Conservation (phyloP, 495 filamentous ascomycete species). For the Lophiotrema nucula region DNA sequence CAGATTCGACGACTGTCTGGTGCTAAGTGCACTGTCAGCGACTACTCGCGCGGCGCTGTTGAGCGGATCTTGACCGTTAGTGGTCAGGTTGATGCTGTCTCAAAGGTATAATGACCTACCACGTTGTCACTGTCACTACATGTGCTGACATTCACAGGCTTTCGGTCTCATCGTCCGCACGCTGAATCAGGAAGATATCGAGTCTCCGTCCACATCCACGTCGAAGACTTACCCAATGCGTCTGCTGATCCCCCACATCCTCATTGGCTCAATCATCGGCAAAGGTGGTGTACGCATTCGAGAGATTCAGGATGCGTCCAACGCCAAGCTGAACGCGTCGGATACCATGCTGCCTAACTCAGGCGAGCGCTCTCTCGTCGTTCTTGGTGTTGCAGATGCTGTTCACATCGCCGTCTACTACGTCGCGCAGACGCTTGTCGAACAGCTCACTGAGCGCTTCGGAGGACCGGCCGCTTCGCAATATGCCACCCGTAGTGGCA, state of each 20-base stretch:
- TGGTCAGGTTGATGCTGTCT: constrained; percentile 90
- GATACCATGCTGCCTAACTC: constrained; percentile 91
- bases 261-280: constrained; percentile 98
- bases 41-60: constrained; percentile 93
- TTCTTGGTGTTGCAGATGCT: constrained; percentile 57
- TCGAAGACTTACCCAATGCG: constrained; percentile 98
- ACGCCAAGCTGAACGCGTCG: constrained; percentile 93
- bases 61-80: constrained; percentile 97
- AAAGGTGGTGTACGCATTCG: constrained; percentile 93
- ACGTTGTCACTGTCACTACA: constrained; percentile 18
- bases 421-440: constrained; percentile 89
- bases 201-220: constrained; percentile 78
- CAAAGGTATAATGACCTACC: constrained; percentile 66
- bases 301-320: constrained; percentile 97
- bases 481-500: constrained; percentile 93
- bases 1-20: constrained; percentile 87
- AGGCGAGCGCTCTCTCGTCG: constrained; percentile 90
- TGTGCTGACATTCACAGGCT: constrained; percentile 56
- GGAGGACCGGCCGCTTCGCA: constrained; percentile 94
- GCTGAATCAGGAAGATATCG: constrained; percentile 90
- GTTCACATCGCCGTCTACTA: constrained; percentile 99
- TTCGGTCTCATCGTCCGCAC: constrained; percentile 98
- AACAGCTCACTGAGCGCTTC: constrained; percentile 94
- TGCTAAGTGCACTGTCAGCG: constrained; percentile 97
- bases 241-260: constrained; percentile 90